phyloP scores from a whole-genome alignment of 148 eudicot species.

The Nepenthes gracilis region DNA sequence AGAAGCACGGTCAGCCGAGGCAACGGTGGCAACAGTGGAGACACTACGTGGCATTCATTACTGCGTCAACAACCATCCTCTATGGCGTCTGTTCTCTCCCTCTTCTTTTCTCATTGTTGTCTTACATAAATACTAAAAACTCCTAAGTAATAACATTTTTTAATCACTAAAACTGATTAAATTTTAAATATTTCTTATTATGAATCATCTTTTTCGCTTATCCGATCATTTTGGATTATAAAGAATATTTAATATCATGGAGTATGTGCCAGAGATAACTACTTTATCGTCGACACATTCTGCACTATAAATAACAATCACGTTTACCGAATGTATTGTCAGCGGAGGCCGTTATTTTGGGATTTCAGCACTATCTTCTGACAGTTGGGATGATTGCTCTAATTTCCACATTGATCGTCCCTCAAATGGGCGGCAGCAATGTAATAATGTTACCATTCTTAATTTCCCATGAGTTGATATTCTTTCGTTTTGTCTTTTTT shows the following conservation, averaged over 20 bases:
- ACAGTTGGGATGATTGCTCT: constrained; percentile 48
- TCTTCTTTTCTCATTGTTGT: background rate
- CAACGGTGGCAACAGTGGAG: constrained; percentile 25
- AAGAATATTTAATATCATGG: no score
- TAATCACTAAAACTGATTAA: no score
- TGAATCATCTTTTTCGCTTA: background rate
- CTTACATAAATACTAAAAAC: no score
- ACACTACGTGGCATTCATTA: constrained; percentile 52
- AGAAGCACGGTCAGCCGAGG: constrained; percentile 2
- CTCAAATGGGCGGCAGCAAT: constrained; percentile 75
- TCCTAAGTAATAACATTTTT: no score
- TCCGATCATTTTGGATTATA: background rate
- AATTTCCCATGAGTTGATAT: background rate
- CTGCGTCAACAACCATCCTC: constrained; percentile 72
- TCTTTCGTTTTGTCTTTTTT: background rate
- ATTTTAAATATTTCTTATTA: background rate
- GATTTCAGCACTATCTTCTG: constrained; percentile 68
- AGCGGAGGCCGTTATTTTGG: constrained; percentile 50
- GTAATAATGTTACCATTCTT: constrained; percentile 17
- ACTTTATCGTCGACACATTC: background rate
- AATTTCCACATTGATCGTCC: constrained; percentile 42
- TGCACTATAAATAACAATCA: constrained; percentile 3
- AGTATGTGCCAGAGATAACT: background rate
- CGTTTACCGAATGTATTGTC: constrained; percentile 3
- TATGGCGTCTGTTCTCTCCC: constrained; percentile 30